A percentile compares a stretch with the other conserved stretches of the same genome.
These are phyloP conservation scores for Aureobasidium melanogenum DNA, from an alignment of 2,329 filamentous ascomycete species.

Conservation along the genomic window DNA sequence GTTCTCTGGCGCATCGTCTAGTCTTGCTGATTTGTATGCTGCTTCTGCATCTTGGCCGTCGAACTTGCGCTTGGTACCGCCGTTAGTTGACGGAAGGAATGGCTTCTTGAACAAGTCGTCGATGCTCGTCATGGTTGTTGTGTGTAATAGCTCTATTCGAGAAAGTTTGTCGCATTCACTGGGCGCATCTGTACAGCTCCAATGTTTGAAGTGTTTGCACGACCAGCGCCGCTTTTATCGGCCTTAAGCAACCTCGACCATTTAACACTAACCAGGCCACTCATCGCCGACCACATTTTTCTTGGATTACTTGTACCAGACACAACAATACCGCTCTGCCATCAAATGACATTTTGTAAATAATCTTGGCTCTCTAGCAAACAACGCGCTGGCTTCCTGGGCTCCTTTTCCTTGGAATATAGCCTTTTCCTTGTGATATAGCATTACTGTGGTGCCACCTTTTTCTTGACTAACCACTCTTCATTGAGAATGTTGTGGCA, in stretches of 20 bases:
- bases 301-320: neutral
- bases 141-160: neutral
- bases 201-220: neutral
- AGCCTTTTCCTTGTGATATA: no score
- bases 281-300: neutral
- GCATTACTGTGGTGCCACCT: neutral
- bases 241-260: neutral
- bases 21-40: conserved; percentile 53
- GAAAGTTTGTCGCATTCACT: neutral
- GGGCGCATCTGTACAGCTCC: neutral
- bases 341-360: neutral
- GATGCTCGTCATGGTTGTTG: conserved; percentile 45
- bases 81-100: conserved; percentile 28
- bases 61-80: conserved; percentile 47
- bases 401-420: no score
- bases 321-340: neutral
- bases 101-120: conserved; percentile 57
- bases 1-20: conserved; percentile 35
- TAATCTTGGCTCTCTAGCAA: neutral
- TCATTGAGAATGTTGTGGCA: neutral
- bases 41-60: conserved; percentile 46
- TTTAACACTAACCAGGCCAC: neutral
- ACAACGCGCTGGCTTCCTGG: no score
- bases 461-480: neutral
- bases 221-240: neutral